Evolutionary conservation across 768 basidiomycete genomes (phyloP).

Genomic region (Clavulina sp.): DNA sequence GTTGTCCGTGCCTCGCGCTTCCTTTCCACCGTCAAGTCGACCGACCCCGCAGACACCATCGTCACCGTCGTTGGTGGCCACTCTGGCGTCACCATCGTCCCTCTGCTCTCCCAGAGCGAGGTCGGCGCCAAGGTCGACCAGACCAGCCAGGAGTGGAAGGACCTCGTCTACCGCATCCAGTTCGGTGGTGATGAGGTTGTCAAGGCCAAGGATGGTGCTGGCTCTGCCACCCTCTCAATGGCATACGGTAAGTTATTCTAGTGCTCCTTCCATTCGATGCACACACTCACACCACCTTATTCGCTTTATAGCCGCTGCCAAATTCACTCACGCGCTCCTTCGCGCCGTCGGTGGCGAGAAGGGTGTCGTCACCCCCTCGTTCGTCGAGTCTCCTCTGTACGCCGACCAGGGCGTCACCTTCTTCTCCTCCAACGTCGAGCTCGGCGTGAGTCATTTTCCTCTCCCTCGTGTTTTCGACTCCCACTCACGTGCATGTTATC

Average conservation of each 20-base stretch:
- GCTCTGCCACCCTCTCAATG: slow-evolving; percentile 62
- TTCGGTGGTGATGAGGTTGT: slow-evolving; percentile 98
- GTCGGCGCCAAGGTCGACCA: slow-evolving; percentile 45
- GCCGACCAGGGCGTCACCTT: slow-evolving; percentile 75
- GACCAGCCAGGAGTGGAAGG: slow-evolving; percentile 51
- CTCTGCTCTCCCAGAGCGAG: slow-evolving; percentile 70
- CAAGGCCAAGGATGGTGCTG: slow-evolving; percentile 86
- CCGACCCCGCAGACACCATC: slow-evolving; percentile 43
- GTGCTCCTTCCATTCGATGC: background rate
- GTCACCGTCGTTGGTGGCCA: slow-evolving; percentile 91
- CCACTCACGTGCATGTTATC: background rate
- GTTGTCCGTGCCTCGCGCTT: slow-evolving; percentile 93
- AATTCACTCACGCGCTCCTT: slow-evolving; percentile 44
- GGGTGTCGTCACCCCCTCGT: slow-evolving; percentile 59
- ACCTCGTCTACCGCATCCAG: slow-evolving; percentile 85
- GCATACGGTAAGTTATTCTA: slow-evolving; percentile 27
- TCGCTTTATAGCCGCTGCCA: slow-evolving; percentile 37
- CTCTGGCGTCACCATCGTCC: slow-evolving; percentile 94
- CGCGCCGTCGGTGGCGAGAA: slow-evolving; percentile 50
- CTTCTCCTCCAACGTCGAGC: slow-evolving; percentile 89
- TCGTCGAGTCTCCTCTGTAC: slow-evolving; percentile 79
- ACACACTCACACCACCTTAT: background rate
- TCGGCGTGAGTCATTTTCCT: slow-evolving; percentile 28
- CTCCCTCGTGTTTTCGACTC: slow-evolving; percentile 22
- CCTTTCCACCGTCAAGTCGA: slow-evolving; percentile 46